Base-by-base conservation (phyloP, 2,329 filamentous ascomycete species). In the Ophiostoma pallidulum region DNA sequence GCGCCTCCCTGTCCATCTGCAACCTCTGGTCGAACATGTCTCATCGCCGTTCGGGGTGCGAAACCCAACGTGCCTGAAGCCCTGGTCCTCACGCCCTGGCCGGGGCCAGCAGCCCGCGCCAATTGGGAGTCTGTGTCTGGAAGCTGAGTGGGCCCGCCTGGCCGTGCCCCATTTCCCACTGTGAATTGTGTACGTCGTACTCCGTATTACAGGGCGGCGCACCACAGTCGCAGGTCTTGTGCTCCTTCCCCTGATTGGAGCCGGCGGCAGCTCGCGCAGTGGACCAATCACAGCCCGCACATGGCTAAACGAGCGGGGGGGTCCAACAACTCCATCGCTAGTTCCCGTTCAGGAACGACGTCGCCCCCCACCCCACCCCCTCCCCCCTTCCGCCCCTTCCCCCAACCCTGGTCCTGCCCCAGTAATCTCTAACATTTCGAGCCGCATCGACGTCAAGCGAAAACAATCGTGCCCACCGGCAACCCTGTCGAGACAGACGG, bases 51-150 rank as follows among this genome's bases (percentile, higher is more conserved):
- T 55, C 60, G 50, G 43, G 55, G 50, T 46, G 35, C 65, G 66
- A 69, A 67, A 69, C 66, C 52, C 54, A 54, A 50, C 50, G 52
- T 60, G 61, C 60, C 57, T 63, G 59, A 62, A 58, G 26, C 57
- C 59, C 41, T 41, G 37, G 57, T 50, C 61, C 41, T n/a, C 22
- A 33, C 24, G 22, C 41, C 41, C 37, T 37, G 31, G 35, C 41
- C 20, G 29, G 24, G 20, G 33, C n/a, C n/a, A n/a, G n/a, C n/a
- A n/a, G n/a, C n/a, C n/a, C n/a, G n/a, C n/a, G n/a, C n/a, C n/a
- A n/a, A n/a, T n/a, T n/a, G n/a, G n/a, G n/a, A n/a, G n/a, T n/a
- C n/a, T n/a, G n/a, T n/a, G n/a, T n/a, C n/a, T n/a, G n/a, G n/a
- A n/a, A n/a, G n/a, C n/a, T n/a, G n/a, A n/a, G n/a, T n/a, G n/a